Base-by-base conservation (phyloP, 805 yeast genomes). In the Saturnispora saitoi region DNA sequence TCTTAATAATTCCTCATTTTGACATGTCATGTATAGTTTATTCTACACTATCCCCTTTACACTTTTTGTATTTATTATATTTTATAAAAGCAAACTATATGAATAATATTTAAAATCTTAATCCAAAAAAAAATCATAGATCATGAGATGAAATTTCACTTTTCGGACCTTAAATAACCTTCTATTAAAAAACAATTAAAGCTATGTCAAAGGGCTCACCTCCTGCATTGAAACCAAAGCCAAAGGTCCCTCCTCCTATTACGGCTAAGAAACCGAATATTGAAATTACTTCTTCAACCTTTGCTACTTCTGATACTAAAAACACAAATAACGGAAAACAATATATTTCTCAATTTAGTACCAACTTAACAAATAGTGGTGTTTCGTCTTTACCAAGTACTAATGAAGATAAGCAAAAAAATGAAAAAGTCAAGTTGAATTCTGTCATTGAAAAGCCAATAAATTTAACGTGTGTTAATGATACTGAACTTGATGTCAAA, bases 201-300 rank as follows among this genome's bases (percentile, higher is more conserved):
- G 26, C 32, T 24, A 47, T 50, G 51, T 38, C 58, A 37, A 57
- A 55, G 45, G 59, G 50, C 1, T 50, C 58, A 19, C 67, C 69
- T n/a, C 64, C 63, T 7, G 54, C 60, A 22, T 46, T 62, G 24
- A 64, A 62, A 31, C 67, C 67, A 10, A 65, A 60, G 32, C 67
- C 70, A n/a, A 64, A 58, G 51, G 47, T 60, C 9, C 59, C 64
- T 5, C 63, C 66, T 0, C 58, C 60, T 20, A 43, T 61, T 3
- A 51, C 45, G 12, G 53, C 56, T 6, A 61, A 60, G 48, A 62
- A 62, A 45, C 65, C 65, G 12, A n/a, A 32, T 19, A 8, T 47
- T 10, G 37, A 30, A 34, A 32, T 34, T 7, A 14, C 8, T 17
- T 12, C 22, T 2, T n/a, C 45, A 14, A 37, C 46, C 14, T 31